phyloP scores from a whole-genome alignment of 202 grass and related monocot species.

The Elaeis oleifera region DNA sequence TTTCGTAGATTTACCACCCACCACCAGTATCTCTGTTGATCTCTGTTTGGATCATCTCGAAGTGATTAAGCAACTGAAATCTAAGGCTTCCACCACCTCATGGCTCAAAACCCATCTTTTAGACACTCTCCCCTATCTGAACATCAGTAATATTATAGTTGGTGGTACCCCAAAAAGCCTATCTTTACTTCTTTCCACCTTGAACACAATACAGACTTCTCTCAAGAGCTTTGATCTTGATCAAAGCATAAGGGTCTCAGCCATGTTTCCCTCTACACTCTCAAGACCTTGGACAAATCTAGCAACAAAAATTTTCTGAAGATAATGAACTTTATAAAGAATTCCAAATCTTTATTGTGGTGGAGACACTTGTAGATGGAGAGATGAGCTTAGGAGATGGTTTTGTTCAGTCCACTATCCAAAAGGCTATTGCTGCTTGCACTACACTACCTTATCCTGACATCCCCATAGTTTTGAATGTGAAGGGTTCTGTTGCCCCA shows the following conservation, averaged over 20 bases:
- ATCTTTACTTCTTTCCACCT: constrained; percentile 15
- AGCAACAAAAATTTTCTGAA: constrained; percentile 19
- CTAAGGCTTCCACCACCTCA: constrained; percentile 15
- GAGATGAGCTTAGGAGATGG: constrained; percentile 10
- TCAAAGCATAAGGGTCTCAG: constrained; percentile 27
- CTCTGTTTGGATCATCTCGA: constrained; percentile 43
- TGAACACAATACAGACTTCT: constrained; percentile 35
- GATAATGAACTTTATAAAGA: constrained; percentile 37
- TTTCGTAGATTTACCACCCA: constrained; percentile 8
- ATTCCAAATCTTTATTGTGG: constrained; percentile 36
- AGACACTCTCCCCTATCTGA: constrained; percentile 23
- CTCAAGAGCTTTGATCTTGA: constrained; percentile 25
- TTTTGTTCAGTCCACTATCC: constrained; percentile 18
- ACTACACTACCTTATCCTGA: constrained; percentile 2
- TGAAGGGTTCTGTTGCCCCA: constrained; percentile 12
- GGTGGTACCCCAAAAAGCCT: constrained; percentile 24
- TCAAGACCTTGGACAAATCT: constrained; percentile 27
- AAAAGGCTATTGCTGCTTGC: constrained; percentile 4
- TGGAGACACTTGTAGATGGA: constrained; percentile 26
- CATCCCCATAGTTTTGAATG: constrained; percentile 19
- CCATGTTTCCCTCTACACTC: constrained; percentile 35
- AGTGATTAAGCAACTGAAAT: constrained; percentile 14
- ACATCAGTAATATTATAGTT: constrained; percentile 37
- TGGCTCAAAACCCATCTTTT: constrained; percentile 24
- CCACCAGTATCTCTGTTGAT: constrained; percentile 27